These are phyloP conservation scores for Durusdinium trenchii DNA, from an alignment of 73 alveolate species.

Conservation along the genomic window DNA sequence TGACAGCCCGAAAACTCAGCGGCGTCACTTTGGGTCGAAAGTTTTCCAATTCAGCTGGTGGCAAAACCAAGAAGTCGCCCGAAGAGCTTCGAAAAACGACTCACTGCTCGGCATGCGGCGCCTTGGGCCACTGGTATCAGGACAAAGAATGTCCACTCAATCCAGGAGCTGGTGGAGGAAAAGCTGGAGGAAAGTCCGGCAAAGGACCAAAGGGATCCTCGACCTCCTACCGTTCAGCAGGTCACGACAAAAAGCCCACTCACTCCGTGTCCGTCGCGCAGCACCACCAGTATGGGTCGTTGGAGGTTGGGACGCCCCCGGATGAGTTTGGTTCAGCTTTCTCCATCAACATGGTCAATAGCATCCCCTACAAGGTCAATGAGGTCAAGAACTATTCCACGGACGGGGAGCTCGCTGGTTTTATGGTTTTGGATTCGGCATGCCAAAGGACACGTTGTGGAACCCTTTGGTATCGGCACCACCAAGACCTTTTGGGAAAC, in stretches of 20 bases:
- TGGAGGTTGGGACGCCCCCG: background rate
- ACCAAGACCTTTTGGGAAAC: background rate
- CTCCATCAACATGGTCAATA: background rate
- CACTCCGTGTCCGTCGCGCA: background rate
- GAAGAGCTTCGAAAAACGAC: background rate
- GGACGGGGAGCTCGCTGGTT: background rate
- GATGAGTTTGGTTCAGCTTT: background rate
- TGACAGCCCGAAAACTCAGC: slow-evolving; percentile 17
- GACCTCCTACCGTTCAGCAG: too few relatives aligned
- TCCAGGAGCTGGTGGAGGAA: too few relatives aligned
- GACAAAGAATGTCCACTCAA: slow-evolving; percentile 25
- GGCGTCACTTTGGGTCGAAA: background rate
- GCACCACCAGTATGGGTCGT: slow-evolving; percentile 23
- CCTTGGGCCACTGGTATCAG: background rate
- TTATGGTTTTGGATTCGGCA: slow-evolving; percentile 12
- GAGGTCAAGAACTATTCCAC: background rate
- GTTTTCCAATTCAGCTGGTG: background rate
- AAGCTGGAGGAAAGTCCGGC: background rate
- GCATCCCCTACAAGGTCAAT: background rate
- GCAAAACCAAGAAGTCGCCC: background rate
- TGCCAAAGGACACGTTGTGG: slow-evolving; percentile 13
- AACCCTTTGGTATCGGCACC: background rate
- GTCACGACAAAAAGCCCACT: background rate
- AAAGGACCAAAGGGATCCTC: background rate
- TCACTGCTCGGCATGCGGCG: slow-evolving; percentile 43